A percentile compares a stretch with the other conserved stretches of the same genome.
Evolutionary conservation across 805 yeast genomes (phyloP).

Genomic region (Candida xyloterini): DNA sequence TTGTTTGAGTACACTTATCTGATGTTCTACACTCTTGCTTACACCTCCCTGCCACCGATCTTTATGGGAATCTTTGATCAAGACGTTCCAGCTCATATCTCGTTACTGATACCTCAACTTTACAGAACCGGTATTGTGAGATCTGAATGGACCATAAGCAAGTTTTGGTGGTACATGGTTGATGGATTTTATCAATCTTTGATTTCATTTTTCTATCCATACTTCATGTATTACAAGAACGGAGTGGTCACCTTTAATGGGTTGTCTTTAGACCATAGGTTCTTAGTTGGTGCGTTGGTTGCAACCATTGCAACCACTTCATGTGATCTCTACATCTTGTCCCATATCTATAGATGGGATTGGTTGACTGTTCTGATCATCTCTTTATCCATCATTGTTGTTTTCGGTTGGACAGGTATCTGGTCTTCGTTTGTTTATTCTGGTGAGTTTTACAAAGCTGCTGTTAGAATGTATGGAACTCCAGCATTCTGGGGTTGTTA

Average conservation of each 20-base stretch:
- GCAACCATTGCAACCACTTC: conserved; percentile 64
- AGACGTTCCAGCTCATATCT: conserved; percentile 69
- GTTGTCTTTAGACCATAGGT: conserved; percentile 65
- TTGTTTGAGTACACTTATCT: conserved; percentile 73
- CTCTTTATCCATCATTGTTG: conserved; percentile 53
- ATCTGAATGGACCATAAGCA: conserved; percentile 64
- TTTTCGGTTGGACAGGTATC: conserved; percentile 76
- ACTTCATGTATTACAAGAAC: conserved; percentile 44
- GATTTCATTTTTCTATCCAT: conserved; percentile 73
- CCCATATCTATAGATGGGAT: conserved; percentile 80
- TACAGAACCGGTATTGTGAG: conserved; percentile 72
- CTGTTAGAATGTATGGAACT: conserved; percentile 59
- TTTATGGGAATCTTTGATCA: conserved; percentile 78
- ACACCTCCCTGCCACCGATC: conserved; percentile 77
- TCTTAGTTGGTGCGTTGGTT: conserved; percentile 65
- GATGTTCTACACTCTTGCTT: conserved; percentile 80
- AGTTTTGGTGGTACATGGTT: conserved; percentile 69
- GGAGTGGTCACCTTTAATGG: conserved; percentile 43
- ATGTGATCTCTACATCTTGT: conserved; percentile 61
- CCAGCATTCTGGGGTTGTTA: conserved; percentile 66
- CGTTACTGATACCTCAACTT: conserved; percentile 70
- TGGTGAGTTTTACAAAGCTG: conserved; percentile 65
- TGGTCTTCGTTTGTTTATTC: conserved; percentile 59
- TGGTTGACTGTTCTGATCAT: conserved; percentile 62
- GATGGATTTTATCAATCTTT: conserved; percentile 78